phyloP scores from a whole-genome alignment of 768 basidiomycete species.

The Amanita thiersii region DNA sequence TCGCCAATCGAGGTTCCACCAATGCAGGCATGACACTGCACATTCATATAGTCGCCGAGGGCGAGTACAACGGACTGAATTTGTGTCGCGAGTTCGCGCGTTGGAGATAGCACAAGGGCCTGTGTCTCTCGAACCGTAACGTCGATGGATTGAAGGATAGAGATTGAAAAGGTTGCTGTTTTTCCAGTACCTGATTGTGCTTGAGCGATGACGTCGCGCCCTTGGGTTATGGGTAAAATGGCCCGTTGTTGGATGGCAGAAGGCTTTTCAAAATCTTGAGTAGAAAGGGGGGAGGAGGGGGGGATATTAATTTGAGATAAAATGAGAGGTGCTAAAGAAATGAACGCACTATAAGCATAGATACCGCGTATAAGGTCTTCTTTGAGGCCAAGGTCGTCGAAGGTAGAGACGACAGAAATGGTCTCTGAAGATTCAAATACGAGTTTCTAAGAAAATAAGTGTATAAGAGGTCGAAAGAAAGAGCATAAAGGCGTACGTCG shows the following conservation, averaged over 20 bases:
- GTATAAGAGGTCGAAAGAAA: slow-evolving; percentile 3
- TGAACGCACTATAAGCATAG: slow-evolving; percentile 88
- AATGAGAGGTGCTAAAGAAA: slow-evolving; percentile 3
- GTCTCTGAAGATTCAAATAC: slow-evolving; percentile 94
- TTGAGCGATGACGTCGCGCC: slow-evolving; percentile 97
- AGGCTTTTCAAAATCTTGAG: slow-evolving; percentile 86
- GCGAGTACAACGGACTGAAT: slow-evolving; percentile 97
- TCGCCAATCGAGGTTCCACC: slow-evolving; percentile 96
- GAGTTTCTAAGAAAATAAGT: slow-evolving; percentile 53
- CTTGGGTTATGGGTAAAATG: slow-evolving; percentile 91
- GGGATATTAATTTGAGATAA: background rate
- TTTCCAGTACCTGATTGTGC: slow-evolving; percentile 99
- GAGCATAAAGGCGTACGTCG: slow-evolving; percentile 45
- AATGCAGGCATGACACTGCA: slow-evolving; percentile 97
- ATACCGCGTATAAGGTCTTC: slow-evolving; percentile 94
- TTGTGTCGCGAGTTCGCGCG: slow-evolving; percentile 98
- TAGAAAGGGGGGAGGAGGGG: slow-evolving; percentile 1
- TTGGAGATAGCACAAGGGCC: slow-evolving; percentile 93
- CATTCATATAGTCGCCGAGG: slow-evolving; percentile 98
- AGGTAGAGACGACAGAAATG: slow-evolving; percentile 81
- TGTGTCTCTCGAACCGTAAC: slow-evolving; percentile 91
- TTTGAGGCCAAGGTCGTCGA: slow-evolving; percentile 88
- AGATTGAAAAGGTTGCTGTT: slow-evolving; percentile 98
- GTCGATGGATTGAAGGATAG: slow-evolving; percentile 97
- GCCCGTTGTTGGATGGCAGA: slow-evolving; percentile 99